A percentile compares a stretch with the other conserved stretches of the same genome.
These are phyloP conservation scores for Cenchrus fungigraminus DNA, from an alignment of 176 grass and related monocot species.

Conservation along the genomic window DNA sequence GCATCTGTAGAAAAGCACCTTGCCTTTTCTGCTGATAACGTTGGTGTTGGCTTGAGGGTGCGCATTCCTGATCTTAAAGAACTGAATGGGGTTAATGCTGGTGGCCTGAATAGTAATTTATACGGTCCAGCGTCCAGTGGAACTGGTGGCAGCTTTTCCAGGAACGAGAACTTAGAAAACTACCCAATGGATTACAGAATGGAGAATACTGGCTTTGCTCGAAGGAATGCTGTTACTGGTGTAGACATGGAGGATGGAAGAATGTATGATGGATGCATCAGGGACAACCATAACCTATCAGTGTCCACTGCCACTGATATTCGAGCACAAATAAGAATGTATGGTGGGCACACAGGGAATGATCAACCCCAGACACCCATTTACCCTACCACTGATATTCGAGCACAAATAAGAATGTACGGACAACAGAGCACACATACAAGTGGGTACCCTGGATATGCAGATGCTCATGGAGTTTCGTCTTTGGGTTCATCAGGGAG, in stretches of 20 bases:
- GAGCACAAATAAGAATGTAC: slow-evolving; percentile 41
- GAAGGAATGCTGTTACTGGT: slow-evolving; percentile 11
- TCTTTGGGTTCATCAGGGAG: slow-evolving; percentile 32
- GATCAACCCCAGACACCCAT: slow-evolving; percentile 6
- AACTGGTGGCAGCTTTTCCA: slow-evolving; percentile 19
- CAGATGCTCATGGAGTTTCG: slow-evolving; percentile 44
- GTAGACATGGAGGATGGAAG: slow-evolving; percentile 8
- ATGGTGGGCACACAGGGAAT: slow-evolving; percentile 36
- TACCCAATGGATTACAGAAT: slow-evolving; percentile 7
- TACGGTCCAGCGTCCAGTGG: slow-evolving; percentile 29
- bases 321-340: slow-evolving; percentile 39
- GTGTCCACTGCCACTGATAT: slow-evolving; percentile 5
- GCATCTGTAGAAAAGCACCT: slow-evolving; percentile 32
- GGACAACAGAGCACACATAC: slow-evolving; percentile 16
- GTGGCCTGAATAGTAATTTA: slow-evolving; percentile 16
- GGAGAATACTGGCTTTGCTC: neutral
- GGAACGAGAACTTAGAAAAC: neutral
- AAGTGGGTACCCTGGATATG: slow-evolving; percentile 18
- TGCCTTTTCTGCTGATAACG: slow-evolving; percentile 28
- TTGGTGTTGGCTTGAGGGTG: slow-evolving; percentile 22
- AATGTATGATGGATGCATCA: neutral
- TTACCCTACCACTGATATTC: slow-evolving; percentile 28
- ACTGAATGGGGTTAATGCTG: slow-evolving; percentile 6
- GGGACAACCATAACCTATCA: slow-evolving; percentile 13
- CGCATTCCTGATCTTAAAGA: slow-evolving; percentile 21